A percentile compares a stretch with the other conserved stretches of the same genome.
Evolutionary conservation across 352 stramenopile species (phyloP).

Genomic region (Globisporangium barbulae): DNA sequence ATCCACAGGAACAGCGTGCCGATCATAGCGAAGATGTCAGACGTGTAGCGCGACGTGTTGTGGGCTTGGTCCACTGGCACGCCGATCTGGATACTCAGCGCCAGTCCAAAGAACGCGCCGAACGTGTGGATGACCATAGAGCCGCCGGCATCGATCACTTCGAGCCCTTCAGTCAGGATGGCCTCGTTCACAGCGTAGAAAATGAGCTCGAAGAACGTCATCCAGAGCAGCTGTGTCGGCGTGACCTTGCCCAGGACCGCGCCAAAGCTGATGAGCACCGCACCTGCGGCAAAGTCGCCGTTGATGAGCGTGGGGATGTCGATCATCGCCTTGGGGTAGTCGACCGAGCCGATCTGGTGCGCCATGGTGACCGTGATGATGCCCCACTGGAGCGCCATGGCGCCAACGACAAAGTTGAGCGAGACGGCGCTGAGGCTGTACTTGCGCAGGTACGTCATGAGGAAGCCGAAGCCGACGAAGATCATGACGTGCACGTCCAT

Average conservation of each 20-base stretch:
- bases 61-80: conserved; percentile 43
- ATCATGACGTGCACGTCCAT: conserved; percentile 87
- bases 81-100: conserved; percentile 55
- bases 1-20: conserved; percentile 87
- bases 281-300: conserved; percentile 74
- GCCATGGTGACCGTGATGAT: conserved; percentile 63
- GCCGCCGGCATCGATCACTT: conserved; percentile 71
- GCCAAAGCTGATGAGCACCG: conserved; percentile 79
- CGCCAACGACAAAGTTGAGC: conserved; percentile 78
- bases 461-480: conserved; percentile 84
- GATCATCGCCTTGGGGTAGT: conserved; percentile 49
- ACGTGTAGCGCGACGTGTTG: conserved; percentile 67
- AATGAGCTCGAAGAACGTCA: conserved; percentile 72
- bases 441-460: conserved; percentile 87
- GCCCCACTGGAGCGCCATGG: conserved; percentile 63
- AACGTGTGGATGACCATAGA: conserved; percentile 88
- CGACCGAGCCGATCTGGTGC: conserved; percentile 45
- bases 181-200: conserved; percentile 83
- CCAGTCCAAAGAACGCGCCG: conserved; percentile 79
- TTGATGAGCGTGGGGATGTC: conserved; percentile 69
- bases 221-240: conserved; percentile 72
- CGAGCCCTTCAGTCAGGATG: conserved; percentile 48
- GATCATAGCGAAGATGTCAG: conserved; percentile 79
- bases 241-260: conserved; percentile 75
- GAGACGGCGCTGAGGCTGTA: conserved; percentile 77